These are phyloP conservation scores for Mortierella sp. DNA, from an alignment of 371 early-diverging fungal species.

Conservation along the genomic window DNA sequence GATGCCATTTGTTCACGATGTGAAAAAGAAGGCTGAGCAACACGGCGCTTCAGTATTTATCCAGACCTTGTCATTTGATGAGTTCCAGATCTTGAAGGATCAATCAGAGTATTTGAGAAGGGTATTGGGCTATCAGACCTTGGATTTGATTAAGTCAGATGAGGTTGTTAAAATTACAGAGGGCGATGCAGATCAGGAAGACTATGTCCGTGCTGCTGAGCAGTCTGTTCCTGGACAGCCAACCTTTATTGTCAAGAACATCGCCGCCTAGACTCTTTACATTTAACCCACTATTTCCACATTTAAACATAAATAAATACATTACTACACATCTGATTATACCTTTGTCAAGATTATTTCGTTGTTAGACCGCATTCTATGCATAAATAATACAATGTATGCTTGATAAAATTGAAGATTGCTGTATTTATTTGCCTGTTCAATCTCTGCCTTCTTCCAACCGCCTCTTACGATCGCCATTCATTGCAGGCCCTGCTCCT, in stretches of 20 bases:
- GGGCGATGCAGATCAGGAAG: slow-evolving; percentile 58
- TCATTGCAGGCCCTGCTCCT: slow-evolving; percentile 36
- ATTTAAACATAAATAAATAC: background rate
- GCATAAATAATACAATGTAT: no score
- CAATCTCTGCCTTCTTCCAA: slow-evolving; percentile 40
- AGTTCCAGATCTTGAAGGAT: slow-evolving; percentile 73
- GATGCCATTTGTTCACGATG: slow-evolving; percentile 93
- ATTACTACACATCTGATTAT: no score
- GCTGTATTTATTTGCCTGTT: background rate
- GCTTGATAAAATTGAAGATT: no score
- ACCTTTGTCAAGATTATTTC: no score
- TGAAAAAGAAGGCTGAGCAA: slow-evolving; percentile 80
- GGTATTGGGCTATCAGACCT: slow-evolving; percentile 58
- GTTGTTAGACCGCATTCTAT: no score
- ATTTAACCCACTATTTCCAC: background rate
- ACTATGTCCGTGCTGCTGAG: slow-evolving; percentile 68
- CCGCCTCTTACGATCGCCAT: slow-evolving; percentile 49
- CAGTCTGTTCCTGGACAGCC: slow-evolving; percentile 79
- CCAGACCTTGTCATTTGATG: slow-evolving; percentile 85
- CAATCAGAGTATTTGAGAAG: slow-evolving; percentile 67
- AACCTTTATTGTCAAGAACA: slow-evolving; percentile 56
- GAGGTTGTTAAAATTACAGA: slow-evolving; percentile 43
- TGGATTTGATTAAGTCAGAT: slow-evolving; percentile 62
- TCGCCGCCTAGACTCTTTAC: slow-evolving; percentile 15
- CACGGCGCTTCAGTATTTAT: slow-evolving; percentile 84